phyloP scores from a whole-genome alignment of 2,329 filamentous ascomycete genomes.

The Epichloe gansuensis region DNA sequence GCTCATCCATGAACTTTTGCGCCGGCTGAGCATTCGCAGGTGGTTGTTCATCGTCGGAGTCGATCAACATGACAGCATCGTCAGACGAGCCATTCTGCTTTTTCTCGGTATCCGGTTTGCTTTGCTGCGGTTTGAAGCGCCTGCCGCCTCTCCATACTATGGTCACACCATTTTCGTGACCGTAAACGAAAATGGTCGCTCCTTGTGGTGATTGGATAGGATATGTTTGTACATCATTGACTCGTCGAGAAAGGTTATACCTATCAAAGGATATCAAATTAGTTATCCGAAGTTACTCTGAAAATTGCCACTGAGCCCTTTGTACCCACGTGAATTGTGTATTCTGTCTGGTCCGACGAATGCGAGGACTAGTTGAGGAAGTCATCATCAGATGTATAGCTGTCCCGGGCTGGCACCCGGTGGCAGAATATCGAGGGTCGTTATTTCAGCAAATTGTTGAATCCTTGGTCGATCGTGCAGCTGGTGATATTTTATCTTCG shows the following conservation, averaged over 20 bases:
- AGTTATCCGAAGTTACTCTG: neutral
- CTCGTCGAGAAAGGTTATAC: constrained; percentile 45
- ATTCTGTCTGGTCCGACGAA: constrained; percentile 36
- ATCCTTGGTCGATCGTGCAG: neutral
- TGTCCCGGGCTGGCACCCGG: constrained; percentile 6
- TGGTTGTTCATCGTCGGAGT: constrained; percentile 47
- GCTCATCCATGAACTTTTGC: constrained; percentile 36
- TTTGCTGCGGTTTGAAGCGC: constrained; percentile 38
- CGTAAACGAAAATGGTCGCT: constrained; percentile 50
- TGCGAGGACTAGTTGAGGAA: constrained; percentile 23
- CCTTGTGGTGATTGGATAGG: constrained; percentile 51
- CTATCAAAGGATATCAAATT: constrained; percentile 22
- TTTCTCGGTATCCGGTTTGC: constrained; percentile 20
- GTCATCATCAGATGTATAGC: constrained; percentile 16
- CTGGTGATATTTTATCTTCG: neutral
- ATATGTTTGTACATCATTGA: constrained; percentile 49
- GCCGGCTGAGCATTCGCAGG: constrained; percentile 20
- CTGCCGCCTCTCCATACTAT: constrained; percentile 51
- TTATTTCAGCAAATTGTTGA: neutral
- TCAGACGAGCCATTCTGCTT: constrained; percentile 41
- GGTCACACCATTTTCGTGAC: constrained; percentile 50
- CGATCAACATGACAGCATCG: constrained; percentile 49
- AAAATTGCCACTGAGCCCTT: neutral
- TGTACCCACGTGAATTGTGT: constrained; percentile 33
- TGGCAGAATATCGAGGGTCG: neutral